Conservation (phyloP, 2,329 filamentous ascomycete genomes). For the Colletotrichum navitas region DNA sequence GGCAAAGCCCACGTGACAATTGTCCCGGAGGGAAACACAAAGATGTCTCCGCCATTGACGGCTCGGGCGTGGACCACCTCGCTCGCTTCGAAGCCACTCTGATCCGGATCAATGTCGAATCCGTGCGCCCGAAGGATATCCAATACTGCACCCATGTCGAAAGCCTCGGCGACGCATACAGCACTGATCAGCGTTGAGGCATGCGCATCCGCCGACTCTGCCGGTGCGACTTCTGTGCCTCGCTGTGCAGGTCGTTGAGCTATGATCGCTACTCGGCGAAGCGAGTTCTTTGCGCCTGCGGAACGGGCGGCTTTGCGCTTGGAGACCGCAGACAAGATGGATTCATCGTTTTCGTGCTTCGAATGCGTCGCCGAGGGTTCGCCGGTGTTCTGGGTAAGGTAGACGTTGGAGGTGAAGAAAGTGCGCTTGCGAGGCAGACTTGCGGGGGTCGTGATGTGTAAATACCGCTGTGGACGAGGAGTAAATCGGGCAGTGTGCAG, state of each 20-base stretch:
- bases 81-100: conserved; percentile 69
- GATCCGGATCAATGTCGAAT: conserved; percentile 72
- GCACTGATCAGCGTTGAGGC: conserved; percentile 66
- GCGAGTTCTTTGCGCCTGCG: conserved; percentile 74
- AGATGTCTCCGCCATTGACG: conserved; percentile 83
- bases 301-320: conserved; percentile 63
- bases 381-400: conserved; percentile 59
- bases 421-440: conserved; percentile 66
- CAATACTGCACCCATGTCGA: conserved; percentile 72
- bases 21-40: conserved; percentile 95
- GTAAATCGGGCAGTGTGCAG: conserved; percentile 27
- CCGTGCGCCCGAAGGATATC: conserved; percentile 70
- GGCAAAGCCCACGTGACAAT: conserved; percentile 93
- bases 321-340: conserved; percentile 1
- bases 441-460: conserved; percentile 61
- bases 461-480: conserved; percentile 49
- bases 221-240: conserved; percentile 56
- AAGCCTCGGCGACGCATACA: conserved; percentile 72
- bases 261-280: conserved; percentile 87
- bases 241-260: conserved; percentile 72
- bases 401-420: conserved; percentile 76
- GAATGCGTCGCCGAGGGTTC: conserved; percentile 45
- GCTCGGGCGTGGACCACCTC: conserved; percentile 74
- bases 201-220: conserved; percentile 49
- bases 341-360: conserved; percentile 23